Base-by-base conservation (phyloP, 345 rosid species). In the Gossypium longicalyx region DNA sequence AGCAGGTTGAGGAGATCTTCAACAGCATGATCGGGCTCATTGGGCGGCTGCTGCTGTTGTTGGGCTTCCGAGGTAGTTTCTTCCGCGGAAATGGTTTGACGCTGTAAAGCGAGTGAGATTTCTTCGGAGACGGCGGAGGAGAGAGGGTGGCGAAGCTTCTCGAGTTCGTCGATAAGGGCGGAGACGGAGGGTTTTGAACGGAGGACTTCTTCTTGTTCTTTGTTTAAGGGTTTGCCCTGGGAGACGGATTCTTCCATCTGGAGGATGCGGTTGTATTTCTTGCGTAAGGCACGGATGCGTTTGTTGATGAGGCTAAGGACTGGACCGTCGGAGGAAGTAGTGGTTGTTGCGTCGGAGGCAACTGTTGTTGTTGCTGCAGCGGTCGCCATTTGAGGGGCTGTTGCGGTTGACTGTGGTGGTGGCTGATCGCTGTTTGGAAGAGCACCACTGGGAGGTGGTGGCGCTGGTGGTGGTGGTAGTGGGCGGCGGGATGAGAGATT, bases 251-350 rank as follows among this genome's bases (percentile, higher is more conserved):
- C 96, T 71, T 96, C 99, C 97, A 89, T 88, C 74, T 87, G 98
- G 69, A 73, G 4, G 56, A 96, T 96, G 9, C 98, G 87, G 83
- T 90, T 96, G 77, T 41, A 47, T 60, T 96, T 96, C 89, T 96
- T 93, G 45, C 93, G 94, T 54, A 90, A 94, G 68, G 90, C 91
- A 53, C 99, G 97, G 82, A 93, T 82, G 66, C 98, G 99, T 76
- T 96, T 93, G 91, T 81, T 93, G 84, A 95, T 81, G 45, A 95
- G 81, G 82, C 75, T 85, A 65, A 93, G 82, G 68, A 95, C 97
- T 2, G 99, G 97, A 48, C 98, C 93, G 23, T 95, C 98, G 7
- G 86, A 74, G 53, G 85, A 73, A 61, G 76, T 23, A 2, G 81
- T 34, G 12, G 82, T 10, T 63, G 86, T 2, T 63, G 80, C 84